These are phyloP conservation scores for Astraeus odoratus DNA, from an alignment of 768 basidiomycete species.

Conservation along the genomic window DNA sequence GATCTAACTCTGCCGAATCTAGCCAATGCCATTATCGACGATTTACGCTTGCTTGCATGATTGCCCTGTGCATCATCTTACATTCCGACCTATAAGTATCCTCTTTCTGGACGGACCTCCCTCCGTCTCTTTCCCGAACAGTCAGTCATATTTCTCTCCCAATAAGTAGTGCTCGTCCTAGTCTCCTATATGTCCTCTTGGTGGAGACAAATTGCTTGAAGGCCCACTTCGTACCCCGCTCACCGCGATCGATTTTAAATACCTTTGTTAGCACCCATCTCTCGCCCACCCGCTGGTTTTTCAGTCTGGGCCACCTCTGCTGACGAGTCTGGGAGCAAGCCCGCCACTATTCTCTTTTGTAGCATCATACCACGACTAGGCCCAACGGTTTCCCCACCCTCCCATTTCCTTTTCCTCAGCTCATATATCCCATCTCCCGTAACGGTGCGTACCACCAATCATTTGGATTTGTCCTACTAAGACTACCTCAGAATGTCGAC, in stretches of 20 bases:
- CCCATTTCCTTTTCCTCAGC: background rate
- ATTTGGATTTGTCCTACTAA: background rate
- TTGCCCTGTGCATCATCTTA: background rate
- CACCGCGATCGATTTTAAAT: constrained; percentile 16
- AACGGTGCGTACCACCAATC: background rate
- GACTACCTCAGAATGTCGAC: background rate
- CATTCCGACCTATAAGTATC: background rate
- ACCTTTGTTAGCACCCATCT: background rate
- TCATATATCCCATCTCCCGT: background rate
- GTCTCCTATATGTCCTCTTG: constrained; percentile 3
- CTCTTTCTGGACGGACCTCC: no score
- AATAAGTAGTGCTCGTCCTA: background rate
- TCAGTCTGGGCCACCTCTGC: no score
- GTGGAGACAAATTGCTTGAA: background rate
- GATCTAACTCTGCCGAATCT: no score
- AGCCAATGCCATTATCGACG: constrained; percentile 3
- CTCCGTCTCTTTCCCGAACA: no score
- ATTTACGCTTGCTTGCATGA: background rate
- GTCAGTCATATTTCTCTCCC: no score
- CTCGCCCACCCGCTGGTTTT: background rate
- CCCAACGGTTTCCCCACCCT: background rate
- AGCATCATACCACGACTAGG: no score
- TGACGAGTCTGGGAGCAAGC: background rate
- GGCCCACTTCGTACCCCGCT: constrained; percentile 14
- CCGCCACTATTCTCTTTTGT: background rate